Evolutionary conservation across 768 basidiomycete genomes (phyloP).

Genomic region (Polyporus arcularius): DNA sequence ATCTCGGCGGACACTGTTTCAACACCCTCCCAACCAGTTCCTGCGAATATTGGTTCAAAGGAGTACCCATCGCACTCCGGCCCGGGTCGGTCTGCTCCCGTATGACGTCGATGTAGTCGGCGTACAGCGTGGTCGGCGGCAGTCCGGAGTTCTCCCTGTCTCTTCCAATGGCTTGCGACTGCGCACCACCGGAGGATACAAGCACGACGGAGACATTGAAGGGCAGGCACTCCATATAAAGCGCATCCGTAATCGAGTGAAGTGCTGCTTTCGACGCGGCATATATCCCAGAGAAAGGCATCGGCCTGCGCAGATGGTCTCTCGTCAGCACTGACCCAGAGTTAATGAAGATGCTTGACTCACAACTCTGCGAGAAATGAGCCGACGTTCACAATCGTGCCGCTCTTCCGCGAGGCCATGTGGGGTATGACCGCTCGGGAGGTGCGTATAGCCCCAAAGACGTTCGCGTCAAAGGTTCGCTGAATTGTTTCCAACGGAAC

Average conservation of each 20-base stretch:
- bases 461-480: slow-evolving; percentile 66
- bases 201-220: slow-evolving; percentile 72
- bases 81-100: slow-evolving; percentile 52
- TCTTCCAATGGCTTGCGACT: slow-evolving; percentile 55
- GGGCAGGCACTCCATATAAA: slow-evolving; percentile 75
- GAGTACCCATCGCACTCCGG: slow-evolving; percentile 33
- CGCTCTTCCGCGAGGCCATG: slow-evolving; percentile 66
- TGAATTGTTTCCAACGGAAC: slow-evolving; percentile 53
- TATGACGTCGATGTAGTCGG: slow-evolving; percentile 52
- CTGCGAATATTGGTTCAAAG: slow-evolving; percentile 19
- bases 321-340: neutral
- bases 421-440: slow-evolving; percentile 65
- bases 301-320: slow-evolving; percentile 43
- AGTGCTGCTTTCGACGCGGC: slow-evolving; percentile 60
- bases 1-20: slow-evolving; percentile 6
- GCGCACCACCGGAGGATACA: slow-evolving; percentile 64
- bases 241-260: slow-evolving; percentile 59
- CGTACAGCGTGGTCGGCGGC: slow-evolving; percentile 56
- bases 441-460: slow-evolving; percentile 59
- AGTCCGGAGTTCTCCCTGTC: slow-evolving; percentile 46
- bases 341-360: slow-evolving; percentile 22
- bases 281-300: slow-evolving; percentile 71
- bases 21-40: slow-evolving; percentile 11
- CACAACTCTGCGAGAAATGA: slow-evolving; percentile 66
- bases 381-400: slow-evolving; percentile 76